Conservation (phyloP, 805 yeast species). For the Wickerhamiella nectarea region DNA sequence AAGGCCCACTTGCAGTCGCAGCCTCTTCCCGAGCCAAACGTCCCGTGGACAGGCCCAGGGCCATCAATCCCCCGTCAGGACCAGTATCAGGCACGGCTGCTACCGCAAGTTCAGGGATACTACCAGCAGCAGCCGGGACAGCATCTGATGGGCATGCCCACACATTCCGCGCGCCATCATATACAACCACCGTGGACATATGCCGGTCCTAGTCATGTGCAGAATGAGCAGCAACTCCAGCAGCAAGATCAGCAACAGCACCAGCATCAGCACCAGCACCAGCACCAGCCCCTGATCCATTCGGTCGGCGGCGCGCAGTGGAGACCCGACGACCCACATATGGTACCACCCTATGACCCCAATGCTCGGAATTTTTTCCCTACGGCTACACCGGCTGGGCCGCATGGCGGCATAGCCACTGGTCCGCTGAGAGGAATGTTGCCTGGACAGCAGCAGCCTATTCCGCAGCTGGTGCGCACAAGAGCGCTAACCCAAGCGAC, state of each 20-base stretch:
- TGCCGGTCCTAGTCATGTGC: too few relatives aligned
- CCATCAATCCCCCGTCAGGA: background rate
- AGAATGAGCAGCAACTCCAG: too few relatives aligned
- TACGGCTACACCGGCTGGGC: background rate
- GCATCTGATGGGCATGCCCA: background rate
- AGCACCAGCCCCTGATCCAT: background rate
- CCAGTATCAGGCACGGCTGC: background rate
- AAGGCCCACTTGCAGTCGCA: background rate
- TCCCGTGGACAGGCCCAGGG: background rate
- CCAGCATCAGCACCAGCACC: background rate
- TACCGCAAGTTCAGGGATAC: background rate
- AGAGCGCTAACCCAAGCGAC: slow-evolving; percentile 5
- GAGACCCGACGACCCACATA: background rate
- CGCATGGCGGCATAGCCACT: background rate
- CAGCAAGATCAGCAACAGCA: too few relatives aligned
- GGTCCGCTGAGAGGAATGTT: background rate
- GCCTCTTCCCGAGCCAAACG: background rate
- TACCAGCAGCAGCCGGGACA: background rate
- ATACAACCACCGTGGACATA: background rate
- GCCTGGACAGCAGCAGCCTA: background rate
- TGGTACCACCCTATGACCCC: background rate
- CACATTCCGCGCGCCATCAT: background rate
- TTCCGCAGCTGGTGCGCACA: slow-evolving; percentile 6
- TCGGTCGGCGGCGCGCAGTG: background rate
- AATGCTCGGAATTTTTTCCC: background rate